Evolutionary conservation across 352 stramenopile genomes (phyloP), one percentile per base, ranked within the genome.

Genomic region (Globisporangium echinulatum): DNA sequence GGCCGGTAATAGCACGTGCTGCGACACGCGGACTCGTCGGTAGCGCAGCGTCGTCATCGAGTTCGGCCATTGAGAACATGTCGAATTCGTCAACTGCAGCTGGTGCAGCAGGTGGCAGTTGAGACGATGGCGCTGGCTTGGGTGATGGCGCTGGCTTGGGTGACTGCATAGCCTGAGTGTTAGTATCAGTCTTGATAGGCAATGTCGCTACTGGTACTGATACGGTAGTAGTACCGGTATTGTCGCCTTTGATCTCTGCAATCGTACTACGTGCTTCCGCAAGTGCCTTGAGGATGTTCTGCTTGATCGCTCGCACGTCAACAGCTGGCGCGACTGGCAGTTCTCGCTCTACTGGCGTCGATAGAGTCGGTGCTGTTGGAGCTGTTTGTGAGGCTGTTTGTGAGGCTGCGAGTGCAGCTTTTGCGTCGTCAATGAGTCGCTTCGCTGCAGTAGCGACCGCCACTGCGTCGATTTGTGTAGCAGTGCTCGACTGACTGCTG

Each of bases 61-160:
- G 54, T 46, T 89, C 85, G 39, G 86, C 80, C 55, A 85, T 76
- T 0, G 87, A 85, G 62, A 96, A 96, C 82, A 96, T 96, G 52
- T 96, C 87, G 40, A 94, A 91, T 13, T 94, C 82, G 40, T 94
- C 82, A 11, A 70, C 67, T 19, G 83, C 54, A 48, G 63, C 63
- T 0, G 60, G 37, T 7, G 58, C 15, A 49, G 44, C 5, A 25
- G 40, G 50, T 54, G 9, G 33, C 11, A 19, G 14, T 5, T 7
- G 50, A 9, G 14, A 25, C 36, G 43, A 36, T 1, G 49, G 49
- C 4, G 25, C 37, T 10, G 1, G 46, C 46, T 49, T n/a, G 5
- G 42, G 13, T 13, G 49, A 47, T 42, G 33, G 14, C 14, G 52
- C 37, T 7, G 58, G 40, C 44, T 59, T 4, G 3, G 10, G 39